These are phyloP conservation scores for Helichrysum umbraculigerum DNA, from an alignment of 129 eudicot genomes.

Conservation along the genomic window DNA sequence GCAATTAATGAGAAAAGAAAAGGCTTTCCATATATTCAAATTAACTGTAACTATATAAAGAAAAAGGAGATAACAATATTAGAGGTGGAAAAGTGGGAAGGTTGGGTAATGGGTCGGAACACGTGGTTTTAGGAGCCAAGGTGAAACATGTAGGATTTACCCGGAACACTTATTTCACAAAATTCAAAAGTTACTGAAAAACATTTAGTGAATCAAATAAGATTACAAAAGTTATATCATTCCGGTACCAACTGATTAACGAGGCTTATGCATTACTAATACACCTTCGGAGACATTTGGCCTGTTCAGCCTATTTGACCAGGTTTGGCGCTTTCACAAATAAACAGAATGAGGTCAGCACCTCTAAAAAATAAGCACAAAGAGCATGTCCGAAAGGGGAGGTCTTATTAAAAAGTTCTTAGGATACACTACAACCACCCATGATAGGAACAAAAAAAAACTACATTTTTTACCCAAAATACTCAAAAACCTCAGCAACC, in stretches of 20 bases:
- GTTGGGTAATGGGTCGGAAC: background rate
- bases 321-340: background rate
- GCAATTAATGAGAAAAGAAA: conserved; percentile 24
- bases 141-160: background rate
- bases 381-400: background rate
- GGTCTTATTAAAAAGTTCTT: conserved; percentile 10
- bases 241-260: background rate
- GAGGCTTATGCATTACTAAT: background rate
- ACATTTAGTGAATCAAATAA: background rate
- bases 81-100: background rate
- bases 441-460: background rate
- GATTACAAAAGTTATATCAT: too few relatives aligned
- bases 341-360: too few relatives aligned
- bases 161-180: background rate
- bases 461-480: conserved; percentile 94
- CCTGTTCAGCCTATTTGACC: background rate
- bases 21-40: conserved; percentile 3
- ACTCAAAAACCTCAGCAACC: conserved; percentile 82
- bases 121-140: background rate
- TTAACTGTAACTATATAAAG: background rate
- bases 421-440: conserved; percentile 13
- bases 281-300: background rate
- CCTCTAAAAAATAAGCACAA: too few relatives aligned
- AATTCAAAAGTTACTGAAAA: background rate
- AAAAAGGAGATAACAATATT: background rate